Evolutionary conservation across 2,329 filamentous ascomycete genomes (phyloP).

Genomic region (Fusarium burgessii): DNA sequence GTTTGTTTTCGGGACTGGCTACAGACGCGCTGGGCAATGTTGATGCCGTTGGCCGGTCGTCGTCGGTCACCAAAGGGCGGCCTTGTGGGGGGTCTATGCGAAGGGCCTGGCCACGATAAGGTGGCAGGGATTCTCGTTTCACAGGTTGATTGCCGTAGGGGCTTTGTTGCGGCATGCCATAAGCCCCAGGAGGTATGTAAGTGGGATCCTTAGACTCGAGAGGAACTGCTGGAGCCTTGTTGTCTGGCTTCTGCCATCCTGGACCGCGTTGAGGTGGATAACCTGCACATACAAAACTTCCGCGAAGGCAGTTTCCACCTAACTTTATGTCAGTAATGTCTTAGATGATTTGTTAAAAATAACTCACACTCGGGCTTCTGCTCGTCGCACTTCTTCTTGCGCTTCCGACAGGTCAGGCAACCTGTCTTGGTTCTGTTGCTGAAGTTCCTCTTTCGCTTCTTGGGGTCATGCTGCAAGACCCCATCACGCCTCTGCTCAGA

Average conservation of each 20-base stretch:
- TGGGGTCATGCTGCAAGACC: slow-evolving; percentile 69
- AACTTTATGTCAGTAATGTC: slow-evolving; percentile 25
- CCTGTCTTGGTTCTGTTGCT: slow-evolving; percentile 97
- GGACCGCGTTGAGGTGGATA: slow-evolving; percentile 84
- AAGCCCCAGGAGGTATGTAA: slow-evolving; percentile 71
- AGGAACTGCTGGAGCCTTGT: slow-evolving; percentile 75
- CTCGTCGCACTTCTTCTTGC: slow-evolving; percentile 99
- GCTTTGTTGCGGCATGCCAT: slow-evolving; percentile 68
- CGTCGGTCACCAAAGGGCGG: slow-evolving; percentile 66
- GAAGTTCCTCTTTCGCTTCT: slow-evolving; percentile 83
- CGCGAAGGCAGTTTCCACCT: slow-evolving; percentile 91
- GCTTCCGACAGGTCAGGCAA: slow-evolving; percentile 88
- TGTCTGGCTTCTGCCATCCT: slow-evolving; percentile 80
- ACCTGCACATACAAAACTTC: slow-evolving; percentile 90
- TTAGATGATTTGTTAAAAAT: background rate
- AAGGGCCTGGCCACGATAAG: slow-evolving; percentile 71
- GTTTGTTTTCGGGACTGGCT: slow-evolving; percentile 70
- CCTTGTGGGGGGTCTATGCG: slow-evolving; percentile 73
- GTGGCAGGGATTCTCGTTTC: slow-evolving; percentile 69
- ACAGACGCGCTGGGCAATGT: slow-evolving; percentile 69
- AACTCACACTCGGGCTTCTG: slow-evolving; percentile 88
- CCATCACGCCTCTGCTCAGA: slow-evolving; percentile 62
- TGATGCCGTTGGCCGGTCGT: slow-evolving; percentile 70
- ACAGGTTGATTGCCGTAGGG: slow-evolving; percentile 53
- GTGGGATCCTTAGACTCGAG: slow-evolving; percentile 85